Evolutionary conservation across 2,329 filamentous ascomycete genomes (phyloP), one percentile per base, ranked within the genome.

Genomic region (Xylariaceae sp.): DNA sequence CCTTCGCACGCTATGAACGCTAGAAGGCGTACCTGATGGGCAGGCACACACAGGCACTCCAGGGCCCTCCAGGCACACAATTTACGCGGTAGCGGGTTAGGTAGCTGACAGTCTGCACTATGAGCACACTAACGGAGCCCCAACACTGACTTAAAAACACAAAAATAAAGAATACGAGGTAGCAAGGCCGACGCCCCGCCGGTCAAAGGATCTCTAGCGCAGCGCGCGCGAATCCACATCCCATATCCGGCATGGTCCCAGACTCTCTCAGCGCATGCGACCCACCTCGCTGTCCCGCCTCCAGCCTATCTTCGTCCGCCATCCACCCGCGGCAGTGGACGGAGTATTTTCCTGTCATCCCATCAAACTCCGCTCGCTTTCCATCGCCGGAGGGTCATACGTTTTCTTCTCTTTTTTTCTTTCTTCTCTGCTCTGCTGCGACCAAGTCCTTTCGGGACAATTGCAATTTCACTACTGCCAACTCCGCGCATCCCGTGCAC

Each of bases 291-390:
- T 39, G 45, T 56, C 55, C 47, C 37, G 37, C 37, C 56, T 57
- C 59, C 13, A 49, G 17, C 47, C 42, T n/a, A 45, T 50, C 30
- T 8, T 18, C 39, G 13, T 47, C 44, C 45, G 35, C 39, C 34
- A n/a, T 58, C 55, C 56, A 11, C 15, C 23, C 23, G 23, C 23
- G 23, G 23, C 23, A 30, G 23, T 35, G 49, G 9, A 34, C 13
- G 49, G 23, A 35, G 10, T 53, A 48, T 13, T 58, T 58, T 62
- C 56, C 34, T 53, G 47, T 58, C 62, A 57, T 62, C 57, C 59
- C 55, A 59, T 63, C 56, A 23, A n/a, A 49, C 60, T 61, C 48
- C 62, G 52, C 60, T 62, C 60, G 60, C 23, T 63, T 64, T 64
- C 58, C 58, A 58, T 55, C 61, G 11, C 53, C 37, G 13, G 23